Evolutionary conservation across 2,329 filamentous ascomycete species (phyloP).

Genomic region (Truncatella angustata): DNA sequence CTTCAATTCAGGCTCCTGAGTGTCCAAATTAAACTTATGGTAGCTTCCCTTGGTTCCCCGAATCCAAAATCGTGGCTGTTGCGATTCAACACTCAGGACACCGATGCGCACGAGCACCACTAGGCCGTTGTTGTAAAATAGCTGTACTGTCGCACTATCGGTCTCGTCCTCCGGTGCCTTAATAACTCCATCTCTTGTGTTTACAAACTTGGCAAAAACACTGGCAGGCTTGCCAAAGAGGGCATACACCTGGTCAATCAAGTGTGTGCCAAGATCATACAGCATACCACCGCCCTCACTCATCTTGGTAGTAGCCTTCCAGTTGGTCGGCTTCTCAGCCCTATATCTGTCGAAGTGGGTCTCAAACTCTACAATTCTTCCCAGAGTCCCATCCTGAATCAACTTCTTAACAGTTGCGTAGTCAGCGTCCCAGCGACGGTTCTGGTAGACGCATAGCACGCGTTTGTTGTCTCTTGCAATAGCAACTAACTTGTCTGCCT

Average conservation of each 20-base stretch:
- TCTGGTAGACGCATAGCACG: slow-evolving; percentile 69
- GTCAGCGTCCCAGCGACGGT: slow-evolving; percentile 76
- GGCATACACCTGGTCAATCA: slow-evolving; percentile 71
- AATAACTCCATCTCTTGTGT: slow-evolving; percentile 53
- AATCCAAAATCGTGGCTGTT: slow-evolving; percentile 75
- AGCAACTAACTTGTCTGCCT: slow-evolving; percentile 62
- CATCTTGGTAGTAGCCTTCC: slow-evolving; percentile 65
- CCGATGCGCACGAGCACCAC: slow-evolving; percentile 69
- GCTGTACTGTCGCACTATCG: slow-evolving; percentile 60
- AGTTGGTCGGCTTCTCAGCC: slow-evolving; percentile 55
- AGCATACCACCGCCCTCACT: slow-evolving; percentile 64
- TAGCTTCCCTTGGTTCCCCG: slow-evolving; percentile 72
- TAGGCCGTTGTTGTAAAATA: slow-evolving; percentile 63
- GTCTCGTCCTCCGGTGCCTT: slow-evolving; percentile 44
- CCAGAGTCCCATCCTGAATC: slow-evolving; percentile 57
- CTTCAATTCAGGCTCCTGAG: slow-evolving; percentile 73
- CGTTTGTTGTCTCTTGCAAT: slow-evolving; percentile 50
- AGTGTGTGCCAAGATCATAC: slow-evolving; percentile 74
- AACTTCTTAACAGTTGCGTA: slow-evolving; percentile 69
- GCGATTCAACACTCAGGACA: slow-evolving; percentile 64
- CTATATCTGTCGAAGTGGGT: slow-evolving; percentile 79
- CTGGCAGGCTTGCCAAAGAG: slow-evolving; percentile 67
- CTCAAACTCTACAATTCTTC: slow-evolving; percentile 74
- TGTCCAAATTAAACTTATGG: slow-evolving; percentile 69
- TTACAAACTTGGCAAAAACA: slow-evolving; percentile 67